Evolutionary conservation across 441 rosid genomes (phyloP).

Genomic region (Raphanus hybrid): DNA sequence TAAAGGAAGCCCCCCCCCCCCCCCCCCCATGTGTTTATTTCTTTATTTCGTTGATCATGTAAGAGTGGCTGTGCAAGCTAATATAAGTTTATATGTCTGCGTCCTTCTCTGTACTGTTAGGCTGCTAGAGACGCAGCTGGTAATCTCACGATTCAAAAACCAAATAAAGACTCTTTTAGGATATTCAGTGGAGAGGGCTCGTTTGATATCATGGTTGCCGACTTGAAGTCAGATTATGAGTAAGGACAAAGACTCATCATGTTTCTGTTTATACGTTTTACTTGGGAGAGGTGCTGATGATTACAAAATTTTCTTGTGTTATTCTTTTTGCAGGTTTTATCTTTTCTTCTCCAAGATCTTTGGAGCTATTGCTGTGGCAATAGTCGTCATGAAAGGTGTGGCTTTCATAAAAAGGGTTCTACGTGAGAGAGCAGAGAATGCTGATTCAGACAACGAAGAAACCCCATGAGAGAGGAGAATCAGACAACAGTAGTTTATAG

Average conservation of each 20-base stretch:
- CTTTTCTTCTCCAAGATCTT: background rate
- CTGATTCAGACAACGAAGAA: constrained; percentile 7
- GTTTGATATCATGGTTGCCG: constrained; percentile 7
- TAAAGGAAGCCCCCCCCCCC: background rate
- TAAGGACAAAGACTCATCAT: constrained; percentile 1
- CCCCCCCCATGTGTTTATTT: background rate
- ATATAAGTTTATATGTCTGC: background rate
- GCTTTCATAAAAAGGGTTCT: background rate
- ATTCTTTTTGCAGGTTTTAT: background rate
- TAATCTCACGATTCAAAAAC: constrained; percentile 11
- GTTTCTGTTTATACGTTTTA: background rate
- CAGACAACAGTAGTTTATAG: background rate
- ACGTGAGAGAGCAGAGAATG: constrained; percentile 4
- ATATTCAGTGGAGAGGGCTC: constrained; percentile 1
- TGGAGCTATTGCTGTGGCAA: background rate
- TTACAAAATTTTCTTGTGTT: background rate
- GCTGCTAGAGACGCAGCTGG: constrained; percentile 23
- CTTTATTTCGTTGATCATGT: background rate
- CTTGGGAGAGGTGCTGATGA: background rate
- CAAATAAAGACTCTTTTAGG: background rate
- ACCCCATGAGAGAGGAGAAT: background rate
- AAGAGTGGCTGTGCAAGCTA: background rate
- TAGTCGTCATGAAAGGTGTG: constrained; percentile 4
- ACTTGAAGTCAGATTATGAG: constrained; percentile 11
- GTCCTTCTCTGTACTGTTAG: constrained; percentile 7